Base-by-base conservation (phyloP, 2,329 filamentous ascomycete genomes). In the Arthrobotrys sphaeroides region DNA sequence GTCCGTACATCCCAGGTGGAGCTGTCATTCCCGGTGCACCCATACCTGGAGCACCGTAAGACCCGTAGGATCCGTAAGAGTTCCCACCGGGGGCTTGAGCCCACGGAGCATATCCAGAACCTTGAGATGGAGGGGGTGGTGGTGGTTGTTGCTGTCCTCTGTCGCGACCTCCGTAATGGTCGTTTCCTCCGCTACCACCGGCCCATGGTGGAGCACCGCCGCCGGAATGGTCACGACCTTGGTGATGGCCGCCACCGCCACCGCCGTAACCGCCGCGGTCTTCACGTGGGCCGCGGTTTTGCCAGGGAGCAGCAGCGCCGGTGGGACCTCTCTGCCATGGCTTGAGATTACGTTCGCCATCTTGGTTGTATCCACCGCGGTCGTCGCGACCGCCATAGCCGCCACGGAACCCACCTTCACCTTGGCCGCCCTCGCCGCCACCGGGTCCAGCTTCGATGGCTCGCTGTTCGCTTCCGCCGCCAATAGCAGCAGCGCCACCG, bases 311-410 rank as follows among this genome's bases (percentile, higher is more conserved):
- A 81, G 92, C 88, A 72, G 90, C 92, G 70, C 92, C 92, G 28
- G 91, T 93, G 16, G 93, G 92, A 38, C 90, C 92, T 81, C 92
- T 89, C 82, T 96, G 91, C 93, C 93, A 97, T 59, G 94, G 94
- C 83, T 92, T 94, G 79, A 88, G 85, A 79, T 90, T 89, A 78
- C 85, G 85, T 64, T 82, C 81, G 72, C 82, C 80, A 57, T 62
- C 65, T 60, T 78, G 65, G 36, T 79, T 47, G 16, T 22, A 55
- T 36, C 53, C 59, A 28, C 73, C 74, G 13, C 70, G 60, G 22
- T 77, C 75, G 3, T 76, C 72, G 28, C 72, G 72, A 53, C 77
- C 69, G 5, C 77, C 73, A 13, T 79, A 80, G 5, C 77, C 78
- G 7, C 72, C 61, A 33, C 68, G 57, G 60, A 69, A 75, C 73